Conservation (phyloP, 495 filamentous ascomycete genomes). For the Lasiosphaeriaceae sp. region DNA sequence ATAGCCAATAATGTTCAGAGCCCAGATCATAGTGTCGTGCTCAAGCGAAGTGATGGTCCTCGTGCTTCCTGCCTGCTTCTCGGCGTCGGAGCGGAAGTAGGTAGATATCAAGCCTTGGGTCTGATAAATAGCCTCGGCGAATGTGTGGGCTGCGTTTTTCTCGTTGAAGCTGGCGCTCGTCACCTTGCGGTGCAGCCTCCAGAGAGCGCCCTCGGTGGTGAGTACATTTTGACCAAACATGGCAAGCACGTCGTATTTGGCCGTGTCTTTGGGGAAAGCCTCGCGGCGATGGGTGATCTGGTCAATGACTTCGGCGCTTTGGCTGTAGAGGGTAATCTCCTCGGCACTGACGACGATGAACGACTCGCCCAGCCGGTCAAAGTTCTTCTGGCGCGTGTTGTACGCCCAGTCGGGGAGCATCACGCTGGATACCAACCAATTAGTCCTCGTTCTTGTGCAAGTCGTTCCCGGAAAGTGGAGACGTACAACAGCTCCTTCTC, state of each 20-base stretch:
- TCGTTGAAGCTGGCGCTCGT: slow-evolving; percentile 67
- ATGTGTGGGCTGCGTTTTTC: slow-evolving; percentile 65
- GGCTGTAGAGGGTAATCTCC: slow-evolving; percentile 43
- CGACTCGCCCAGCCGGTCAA: slow-evolving; percentile 35
- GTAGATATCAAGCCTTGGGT: slow-evolving; percentile 50
- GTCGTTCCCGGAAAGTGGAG: neutral
- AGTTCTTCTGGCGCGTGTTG: slow-evolving; percentile 29
- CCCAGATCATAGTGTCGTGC: slow-evolving; percentile 58
- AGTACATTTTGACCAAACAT: slow-evolving; percentile 65
- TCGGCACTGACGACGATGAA: slow-evolving; percentile 55
- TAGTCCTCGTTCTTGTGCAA: neutral
- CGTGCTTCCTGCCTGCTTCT: slow-evolving; percentile 21
- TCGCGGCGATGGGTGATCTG: slow-evolving; percentile 58
- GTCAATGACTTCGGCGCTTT: slow-evolving; percentile 55
- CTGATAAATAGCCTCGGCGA: slow-evolving; percentile 56
- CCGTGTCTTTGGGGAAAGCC: slow-evolving; percentile 63
- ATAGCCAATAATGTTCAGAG: slow-evolving; percentile 64
- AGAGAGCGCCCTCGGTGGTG: slow-evolving; percentile 56
- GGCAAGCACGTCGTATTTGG: slow-evolving; percentile 52
- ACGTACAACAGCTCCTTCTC: slow-evolving; percentile 45
- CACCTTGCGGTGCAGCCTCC: slow-evolving; percentile 66
- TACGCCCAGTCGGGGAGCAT: slow-evolving; percentile 37
- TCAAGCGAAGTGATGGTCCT: slow-evolving; percentile 49
- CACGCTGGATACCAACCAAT: slow-evolving; percentile 24
- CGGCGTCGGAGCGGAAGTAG: slow-evolving; percentile 37